Conservation (phyloP, 225 moss, liverwort and hornwort genomes). For the Asterella californica region DNA sequence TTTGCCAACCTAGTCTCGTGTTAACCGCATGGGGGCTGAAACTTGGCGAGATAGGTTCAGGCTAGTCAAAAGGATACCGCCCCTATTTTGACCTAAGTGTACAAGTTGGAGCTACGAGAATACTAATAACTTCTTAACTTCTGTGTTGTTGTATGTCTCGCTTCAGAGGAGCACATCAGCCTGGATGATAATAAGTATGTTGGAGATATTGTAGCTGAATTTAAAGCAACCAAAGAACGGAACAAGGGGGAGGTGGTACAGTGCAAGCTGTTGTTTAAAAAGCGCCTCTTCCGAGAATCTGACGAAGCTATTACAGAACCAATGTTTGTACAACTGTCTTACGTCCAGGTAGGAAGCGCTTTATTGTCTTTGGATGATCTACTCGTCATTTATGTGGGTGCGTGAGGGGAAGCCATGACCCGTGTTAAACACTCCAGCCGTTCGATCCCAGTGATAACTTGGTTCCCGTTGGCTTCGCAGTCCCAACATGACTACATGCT, state of each 20-base stretch:
- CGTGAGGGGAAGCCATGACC: not conserved
- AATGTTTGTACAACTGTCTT: constrained; percentile 95
- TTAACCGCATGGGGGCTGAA: not conserved
- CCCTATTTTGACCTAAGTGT: not conserved
- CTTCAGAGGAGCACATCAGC: constrained; percentile 84
- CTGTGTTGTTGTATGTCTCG: not conserved
- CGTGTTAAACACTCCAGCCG: not conserved
- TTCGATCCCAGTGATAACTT: not conserved
- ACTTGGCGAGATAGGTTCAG: not conserved
- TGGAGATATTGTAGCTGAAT: constrained; percentile 93
- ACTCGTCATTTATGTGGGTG: not conserved
- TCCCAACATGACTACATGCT: constrained; percentile 95
- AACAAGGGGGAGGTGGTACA: constrained; percentile 80
- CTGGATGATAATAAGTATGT: constrained; percentile 97
- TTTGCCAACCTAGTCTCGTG: not conserved
- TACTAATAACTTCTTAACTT: not conserved
- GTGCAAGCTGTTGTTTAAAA: constrained; percentile 92
- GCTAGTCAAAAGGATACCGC: not conserved
- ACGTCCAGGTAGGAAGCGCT: constrained; percentile 69
- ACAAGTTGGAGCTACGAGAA: not conserved
- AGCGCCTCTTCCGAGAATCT: constrained; percentile 88
- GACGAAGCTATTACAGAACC: constrained; percentile 97
- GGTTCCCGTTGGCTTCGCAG: constrained; percentile 38
- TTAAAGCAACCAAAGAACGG: constrained; percentile 79
- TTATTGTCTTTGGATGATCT: not conserved